Evolutionary conservation across 352 stramenopile genomes (phyloP).

Genomic region (Globisporangium ultimum): DNA sequence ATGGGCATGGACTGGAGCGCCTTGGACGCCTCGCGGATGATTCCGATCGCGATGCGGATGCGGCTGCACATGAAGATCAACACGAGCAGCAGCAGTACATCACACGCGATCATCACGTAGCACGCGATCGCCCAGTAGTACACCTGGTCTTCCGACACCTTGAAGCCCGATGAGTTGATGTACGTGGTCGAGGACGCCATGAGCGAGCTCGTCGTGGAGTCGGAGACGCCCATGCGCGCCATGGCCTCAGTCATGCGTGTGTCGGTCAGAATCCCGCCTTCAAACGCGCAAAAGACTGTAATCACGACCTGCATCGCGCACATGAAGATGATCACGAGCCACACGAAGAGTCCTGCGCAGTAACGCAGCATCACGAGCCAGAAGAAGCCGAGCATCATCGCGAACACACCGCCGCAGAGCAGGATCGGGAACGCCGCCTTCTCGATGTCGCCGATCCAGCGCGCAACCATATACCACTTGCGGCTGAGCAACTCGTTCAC

Average conservation of each 20-base stretch:
- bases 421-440: slow-evolving; percentile 76
- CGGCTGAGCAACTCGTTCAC: slow-evolving; percentile 58
- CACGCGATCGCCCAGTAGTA: slow-evolving; percentile 73
- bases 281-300: slow-evolving; percentile 75
- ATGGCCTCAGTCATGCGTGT: slow-evolving; percentile 47
- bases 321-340: slow-evolving; percentile 68
- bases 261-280: slow-evolving; percentile 59
- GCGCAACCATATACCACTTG: slow-evolving; percentile 66
- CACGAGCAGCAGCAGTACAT: slow-evolving; percentile 59
- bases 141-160: slow-evolving; percentile 40
- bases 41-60: slow-evolving; percentile 83
- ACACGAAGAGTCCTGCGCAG: slow-evolving; percentile 77
- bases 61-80: slow-evolving; percentile 80
- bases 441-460: slow-evolving; percentile 75
- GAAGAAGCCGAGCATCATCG: slow-evolving; percentile 62
- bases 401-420: slow-evolving; percentile 66
- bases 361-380: slow-evolving; percentile 76
- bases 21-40: slow-evolving; percentile 84
- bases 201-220: slow-evolving; percentile 24
- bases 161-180: slow-evolving; percentile 50
- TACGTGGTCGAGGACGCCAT: slow-evolving; percentile 45
- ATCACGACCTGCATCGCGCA: slow-evolving; percentile 62
- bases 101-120: slow-evolving; percentile 69
- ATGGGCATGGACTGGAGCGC: slow-evolving; percentile 76
- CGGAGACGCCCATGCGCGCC: slow-evolving; percentile 44